Base-by-base conservation (phyloP, 495 filamentous ascomycete genomes). In the Aspergillus saccharolyticus region DNA sequence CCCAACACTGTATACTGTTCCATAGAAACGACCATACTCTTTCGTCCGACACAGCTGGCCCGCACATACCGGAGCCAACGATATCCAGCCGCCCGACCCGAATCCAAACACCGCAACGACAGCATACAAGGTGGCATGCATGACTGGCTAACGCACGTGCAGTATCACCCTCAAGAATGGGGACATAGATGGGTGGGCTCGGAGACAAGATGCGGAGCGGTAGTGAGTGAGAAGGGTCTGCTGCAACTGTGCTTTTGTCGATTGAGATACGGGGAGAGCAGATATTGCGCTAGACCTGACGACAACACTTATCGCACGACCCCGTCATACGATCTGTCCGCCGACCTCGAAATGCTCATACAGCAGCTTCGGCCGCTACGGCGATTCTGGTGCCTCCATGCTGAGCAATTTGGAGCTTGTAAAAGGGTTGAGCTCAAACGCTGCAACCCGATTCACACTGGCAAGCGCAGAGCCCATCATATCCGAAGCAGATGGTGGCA, bases 21-120 rank as follows among this genome's bases (percentile, higher is more conserved):
- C 85, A 62, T 86, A 89, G 61, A 82, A 88, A 52, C 83, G 74
- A 2, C 85, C 85, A 61, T 85, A 89, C 21, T 85, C 69, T 59
- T 84, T 75, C 15, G 82, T 85, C 17, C 73, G 69, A 62, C 84
- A 87, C 14, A 89, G 66, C 57, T 81, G 78, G 1, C 83, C 80
- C 0, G 86, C 74, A 64, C 85, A 81, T 0, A 87, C 84, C 0
- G 85, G 85, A 16, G 81, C 78, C 30, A 88, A 71, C 28, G 79
- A 80, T 45, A 88, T 77, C 61, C 80, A 82, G 18, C 78, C 80
- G 4, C 85, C 85, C 46, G 79, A 83, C 0, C 80, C 76, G 30
- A 86, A 83, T 0, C 85, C 85, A 57, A 87, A 87, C n/a, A 88
- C 54, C 4, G 82, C 78, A 25, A 87, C 85, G 16, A 83, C 68